Conservation (phyloP, 2,329 filamentous ascomycete genomes). For the Fusarium goolgardi region DNA sequence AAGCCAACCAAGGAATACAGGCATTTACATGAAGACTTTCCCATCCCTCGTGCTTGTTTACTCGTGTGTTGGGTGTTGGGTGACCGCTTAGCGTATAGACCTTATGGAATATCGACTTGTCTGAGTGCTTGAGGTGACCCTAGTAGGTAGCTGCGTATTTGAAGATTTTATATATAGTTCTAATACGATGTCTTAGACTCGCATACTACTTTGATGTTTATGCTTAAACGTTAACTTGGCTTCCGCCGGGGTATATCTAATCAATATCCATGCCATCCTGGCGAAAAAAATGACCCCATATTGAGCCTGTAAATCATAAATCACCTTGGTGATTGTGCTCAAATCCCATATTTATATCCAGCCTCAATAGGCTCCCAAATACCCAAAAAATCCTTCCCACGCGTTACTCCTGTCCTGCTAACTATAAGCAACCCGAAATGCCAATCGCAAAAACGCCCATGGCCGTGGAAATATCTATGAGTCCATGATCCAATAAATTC, state of each 20-base stretch:
- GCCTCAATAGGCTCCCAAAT: slow-evolving; percentile 13
- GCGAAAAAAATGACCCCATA: slow-evolving; percentile 24
- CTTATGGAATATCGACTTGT: neutral
- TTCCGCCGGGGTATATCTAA: slow-evolving; percentile 49
- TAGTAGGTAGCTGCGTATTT: neutral
- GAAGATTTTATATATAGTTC: neutral
- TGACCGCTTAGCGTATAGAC: neutral
- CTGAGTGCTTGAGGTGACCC: neutral
- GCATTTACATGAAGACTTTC: slow-evolving; percentile 6
- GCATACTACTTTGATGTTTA: neutral
- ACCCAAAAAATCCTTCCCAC: slow-evolving; percentile 12
- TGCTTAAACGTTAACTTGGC: slow-evolving; percentile 45
- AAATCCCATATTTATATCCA: slow-evolving; percentile 4
- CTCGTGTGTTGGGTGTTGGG: neutral
- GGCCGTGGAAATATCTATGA: slow-evolving; percentile 33
- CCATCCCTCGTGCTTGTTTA: neutral
- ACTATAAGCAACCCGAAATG: slow-evolving; percentile 7
- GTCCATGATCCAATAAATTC: slow-evolving; percentile 4
- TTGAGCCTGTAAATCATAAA: slow-evolving; percentile 20
- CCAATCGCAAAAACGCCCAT: slow-evolving; percentile 30
- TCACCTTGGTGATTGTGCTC: slow-evolving; percentile 7
- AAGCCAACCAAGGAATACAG: slow-evolving; percentile 43
- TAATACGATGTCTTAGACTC: neutral
- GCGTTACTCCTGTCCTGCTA: slow-evolving; percentile 26
- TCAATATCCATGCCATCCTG: slow-evolving; percentile 37